Evolutionary conservation across 495 filamentous ascomycete species (phyloP), one percentile per base, ranked within the genome.

Genomic region (Schizothecium vesticola): DNA sequence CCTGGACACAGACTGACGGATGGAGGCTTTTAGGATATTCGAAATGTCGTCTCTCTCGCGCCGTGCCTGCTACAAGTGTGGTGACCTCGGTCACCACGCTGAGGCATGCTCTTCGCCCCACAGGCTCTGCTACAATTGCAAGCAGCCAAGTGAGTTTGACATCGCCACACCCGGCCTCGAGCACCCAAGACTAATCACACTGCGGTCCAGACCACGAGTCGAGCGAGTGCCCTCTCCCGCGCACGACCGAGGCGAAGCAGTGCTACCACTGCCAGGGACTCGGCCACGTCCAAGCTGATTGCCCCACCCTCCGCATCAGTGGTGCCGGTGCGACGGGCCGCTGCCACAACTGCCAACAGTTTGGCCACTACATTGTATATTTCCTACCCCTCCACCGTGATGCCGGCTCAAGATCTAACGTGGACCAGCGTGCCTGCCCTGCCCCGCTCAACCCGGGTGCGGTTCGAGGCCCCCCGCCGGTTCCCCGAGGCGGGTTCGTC

Each of bases 221-320:
- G 65, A 98, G 94, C 84, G 89, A 89, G 75, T 99, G 96, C 86
- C 96, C 96, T 71, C 90, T 91, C 78, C 96, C 96, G 72, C 89
- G 96, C 79, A 96, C 94, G 56, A 97, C 96, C 69, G 95, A 99
- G 82, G 91, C 92, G 56, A 99, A 99, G 88, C 96, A 99, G 83
- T 99, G 96, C 88, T 99, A 99, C 79, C 95, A 98, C 83, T 99
- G 96, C 85, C 95, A 98, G 82, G 96, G 96, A 43, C 85, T 97
- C 69, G 96, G 96, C 67, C 96, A 99, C 77, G 95, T 99, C 75
- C 96, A 99, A 83, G 96, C 96, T 70, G 96, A 98, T 79, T 99
- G 96, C 86, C 96, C 96, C 69, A 99, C 96, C 63, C 86, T 98
- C 67, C 92, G 96, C 74, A 82, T 99, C 68, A 96, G 90, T 78